These are phyloP conservation scores for Puccinia triticina DNA, from an alignment of 1,284 basidiomycete species.

Conservation along the genomic window DNA sequence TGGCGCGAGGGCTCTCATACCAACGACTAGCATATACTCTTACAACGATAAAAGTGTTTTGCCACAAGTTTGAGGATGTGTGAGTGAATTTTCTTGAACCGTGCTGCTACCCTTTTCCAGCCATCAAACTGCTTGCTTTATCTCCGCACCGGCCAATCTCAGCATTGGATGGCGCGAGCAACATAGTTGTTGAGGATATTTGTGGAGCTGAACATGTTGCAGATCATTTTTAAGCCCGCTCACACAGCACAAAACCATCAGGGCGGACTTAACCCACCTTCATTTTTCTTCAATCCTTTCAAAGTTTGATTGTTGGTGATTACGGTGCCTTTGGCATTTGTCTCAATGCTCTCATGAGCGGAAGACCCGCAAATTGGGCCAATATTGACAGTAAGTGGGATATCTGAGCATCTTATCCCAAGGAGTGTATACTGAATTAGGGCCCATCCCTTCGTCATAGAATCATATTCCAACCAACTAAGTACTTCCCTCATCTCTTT, in stretches of 20 bases:
- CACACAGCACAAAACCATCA: not conserved
- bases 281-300: no score
- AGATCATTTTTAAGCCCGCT: conserved; percentile 13
- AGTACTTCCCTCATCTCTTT: not conserved
- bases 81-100: not conserved
- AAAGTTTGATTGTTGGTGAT: conserved; percentile 27
- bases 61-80: conserved; percentile 5
- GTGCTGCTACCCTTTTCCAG: no score
- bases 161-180: no score
- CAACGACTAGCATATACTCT: conserved; percentile 24
- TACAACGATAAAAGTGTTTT: conserved; percentile 3
- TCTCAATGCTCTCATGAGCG: conserved; percentile 22
- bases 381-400: conserved; percentile 24
- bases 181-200: no score
- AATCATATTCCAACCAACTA: not conserved
- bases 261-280: no score
- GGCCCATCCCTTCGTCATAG: not conserved
- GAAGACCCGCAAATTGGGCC: conserved; percentile 28
- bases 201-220: not conserved
- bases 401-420: not conserved
- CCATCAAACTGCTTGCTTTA: no score
- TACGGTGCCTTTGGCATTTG: conserved; percentile 1
- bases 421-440: not conserved
- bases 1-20: not conserved
- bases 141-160: no score